Evolutionary conservation across 2,329 filamentous ascomycete species (phyloP).

Genomic region (Colletotrichum sp.): DNA sequence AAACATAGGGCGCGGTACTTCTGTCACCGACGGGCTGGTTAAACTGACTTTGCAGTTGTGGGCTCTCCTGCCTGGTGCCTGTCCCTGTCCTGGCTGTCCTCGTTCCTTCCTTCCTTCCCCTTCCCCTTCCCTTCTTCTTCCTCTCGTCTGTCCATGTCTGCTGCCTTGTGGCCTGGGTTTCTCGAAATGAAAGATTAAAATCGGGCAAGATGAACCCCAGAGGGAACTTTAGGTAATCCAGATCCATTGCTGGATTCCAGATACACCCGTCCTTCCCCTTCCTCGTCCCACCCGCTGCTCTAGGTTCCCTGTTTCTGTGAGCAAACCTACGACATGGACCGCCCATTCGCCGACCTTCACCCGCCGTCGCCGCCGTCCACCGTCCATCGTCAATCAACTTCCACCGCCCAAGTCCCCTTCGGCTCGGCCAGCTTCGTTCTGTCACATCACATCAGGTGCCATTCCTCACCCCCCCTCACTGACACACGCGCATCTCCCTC

Average conservation of each 20-base stretch:
- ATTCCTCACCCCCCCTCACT: background rate
- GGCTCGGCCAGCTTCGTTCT: background rate
- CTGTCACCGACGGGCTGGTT: background rate
- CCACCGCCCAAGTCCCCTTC: background rate
- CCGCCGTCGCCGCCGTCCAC: background rate
- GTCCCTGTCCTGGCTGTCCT: background rate
- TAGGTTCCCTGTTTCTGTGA: background rate
- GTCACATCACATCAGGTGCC: background rate
- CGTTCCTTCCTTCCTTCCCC: background rate
- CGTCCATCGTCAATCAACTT: background rate
- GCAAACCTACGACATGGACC: background rate
- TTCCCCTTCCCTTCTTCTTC: background rate
- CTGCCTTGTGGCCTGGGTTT: background rate
- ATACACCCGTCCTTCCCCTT: background rate
- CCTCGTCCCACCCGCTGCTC: background rate
- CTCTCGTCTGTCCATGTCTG: background rate
- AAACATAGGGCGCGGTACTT: background rate
- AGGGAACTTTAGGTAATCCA: background rate
- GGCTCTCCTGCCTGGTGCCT: background rate
- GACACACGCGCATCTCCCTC: background rate
- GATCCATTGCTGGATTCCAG: conserved; percentile 4
- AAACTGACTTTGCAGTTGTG: background rate
- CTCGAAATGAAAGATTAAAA: background rate
- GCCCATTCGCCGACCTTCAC: background rate
- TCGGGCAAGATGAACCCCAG: background rate